Evolutionary conservation across 257 asterid genomes (phyloP), one percentile per base, ranked within the genome.

Genomic region (Lycium ferocissimum): DNA sequence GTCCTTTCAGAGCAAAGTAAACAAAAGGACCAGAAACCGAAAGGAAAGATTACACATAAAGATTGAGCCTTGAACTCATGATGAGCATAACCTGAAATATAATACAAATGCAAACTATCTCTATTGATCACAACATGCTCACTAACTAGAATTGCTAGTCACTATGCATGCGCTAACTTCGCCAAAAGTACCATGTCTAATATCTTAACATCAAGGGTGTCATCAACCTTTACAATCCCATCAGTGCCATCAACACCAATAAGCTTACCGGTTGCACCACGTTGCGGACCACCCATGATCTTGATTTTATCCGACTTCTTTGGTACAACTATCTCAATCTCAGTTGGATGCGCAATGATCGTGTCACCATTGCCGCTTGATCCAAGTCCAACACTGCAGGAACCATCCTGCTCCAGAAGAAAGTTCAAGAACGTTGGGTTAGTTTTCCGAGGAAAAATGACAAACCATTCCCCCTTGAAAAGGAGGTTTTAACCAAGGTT

Each of bases 171-270:
- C 37, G 92, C 94, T 75, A 93, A 88, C 85, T 90, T 94, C 2
- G 99, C 98, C 89, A 96, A 83, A 80, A 89, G 89, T 72, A 83
- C 93, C 95, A 95, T 89, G 87, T 93, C 95, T 75, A 96, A 86
- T 84, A 96, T 96, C 84, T 95, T 95, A n/a, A 95, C 97, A 65
- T 96, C 98, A 7, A 92, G 86, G 0, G 97, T 92, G 66, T 92
- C 92, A 54, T 96, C 98, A 67, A 93, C 89, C 89, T 96, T 96
- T 38, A 95, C 97, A 63, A 96, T 96, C 75, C 99, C 98, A 82
- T 95, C 98, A 0, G 94, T 90, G 49, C 98, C 98, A 83, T 96
- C 98, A 13, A 96, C 92, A 73, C 98, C 99, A 7, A 95, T 92
- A 45, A 95, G 98, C 87, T 92, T 96, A 69, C 99, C 97, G 0